Evolutionary conservation across 2,329 filamentous ascomycete genomes (phyloP).

Genomic region (Colletotrichum plurivorum): DNA sequence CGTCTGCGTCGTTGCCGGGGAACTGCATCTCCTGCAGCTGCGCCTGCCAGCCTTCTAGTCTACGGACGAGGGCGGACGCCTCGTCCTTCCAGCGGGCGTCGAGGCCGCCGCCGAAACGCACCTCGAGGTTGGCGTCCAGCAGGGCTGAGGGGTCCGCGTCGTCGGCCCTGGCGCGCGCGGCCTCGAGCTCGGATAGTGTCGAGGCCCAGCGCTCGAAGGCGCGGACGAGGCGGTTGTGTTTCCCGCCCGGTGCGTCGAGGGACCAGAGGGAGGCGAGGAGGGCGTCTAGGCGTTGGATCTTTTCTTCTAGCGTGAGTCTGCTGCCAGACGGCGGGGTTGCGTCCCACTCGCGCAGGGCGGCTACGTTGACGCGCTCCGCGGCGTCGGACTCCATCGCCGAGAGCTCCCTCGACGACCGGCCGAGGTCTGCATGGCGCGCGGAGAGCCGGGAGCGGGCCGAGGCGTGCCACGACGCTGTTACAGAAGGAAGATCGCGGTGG

Average conservation of each 20-base stretch:
- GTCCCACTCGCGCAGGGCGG: conserved; percentile 67
- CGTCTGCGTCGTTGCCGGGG: conserved; percentile 48
- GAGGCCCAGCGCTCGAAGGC: conserved; percentile 74
- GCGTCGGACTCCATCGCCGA: conserved; percentile 56
- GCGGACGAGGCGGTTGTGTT: conserved; percentile 67
- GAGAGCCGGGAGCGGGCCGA: conserved; percentile 67
- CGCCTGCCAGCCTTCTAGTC: conserved; percentile 68
- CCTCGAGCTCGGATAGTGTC: conserved; percentile 61
- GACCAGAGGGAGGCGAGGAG: conserved; percentile 71
- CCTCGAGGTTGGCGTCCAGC: conserved; percentile 51
- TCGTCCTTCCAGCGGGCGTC: conserved; percentile 73
- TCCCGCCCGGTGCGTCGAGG: conserved; percentile 68
- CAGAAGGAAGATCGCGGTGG: conserved; percentile 66
- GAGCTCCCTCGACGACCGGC: conserved; percentile 51
- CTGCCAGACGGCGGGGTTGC: conserved; percentile 42
- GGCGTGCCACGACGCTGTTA: conserved; percentile 65
- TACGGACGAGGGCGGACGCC: conserved; percentile 64
- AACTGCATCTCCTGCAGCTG: conserved; percentile 55
- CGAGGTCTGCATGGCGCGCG: conserved; percentile 59
- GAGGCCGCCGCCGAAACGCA: conserved; percentile 68
- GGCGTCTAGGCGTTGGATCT: conserved; percentile 70
- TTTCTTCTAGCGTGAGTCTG: conserved; percentile 62
- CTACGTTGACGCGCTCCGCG: conserved; percentile 65
- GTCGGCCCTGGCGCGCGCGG: conserved; percentile 56
- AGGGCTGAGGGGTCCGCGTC: conserved; percentile 45